These are phyloP conservation scores for Colletotrichum gigasporum DNA, from an alignment of 2,329 filamentous ascomycete genomes.

Conservation along the genomic window DNA sequence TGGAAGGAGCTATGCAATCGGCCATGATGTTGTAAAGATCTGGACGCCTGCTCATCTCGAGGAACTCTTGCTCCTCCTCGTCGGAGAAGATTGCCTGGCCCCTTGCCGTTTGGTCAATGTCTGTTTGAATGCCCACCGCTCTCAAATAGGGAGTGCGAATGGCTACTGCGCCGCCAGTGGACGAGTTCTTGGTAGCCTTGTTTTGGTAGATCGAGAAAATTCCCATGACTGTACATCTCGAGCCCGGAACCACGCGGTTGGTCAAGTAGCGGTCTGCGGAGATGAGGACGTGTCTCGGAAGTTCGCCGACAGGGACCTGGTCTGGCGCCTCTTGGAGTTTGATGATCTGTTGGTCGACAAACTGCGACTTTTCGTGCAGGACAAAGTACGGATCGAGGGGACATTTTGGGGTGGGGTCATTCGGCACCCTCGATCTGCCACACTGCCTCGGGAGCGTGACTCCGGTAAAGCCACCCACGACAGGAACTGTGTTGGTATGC, in stretches of 20 bases:
- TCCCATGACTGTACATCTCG: conserved; percentile 93
- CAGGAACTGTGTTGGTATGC: conserved; percentile 73
- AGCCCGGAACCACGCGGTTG: conserved; percentile 94
- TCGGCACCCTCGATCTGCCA: conserved; percentile 67
- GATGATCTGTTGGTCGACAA: conserved; percentile 97
- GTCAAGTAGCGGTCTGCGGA: conserved; percentile 96
- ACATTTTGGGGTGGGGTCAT: conserved; percentile 78
- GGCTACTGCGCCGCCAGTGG: conserved; percentile 82
- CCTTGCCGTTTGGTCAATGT: conserved; percentile 89
- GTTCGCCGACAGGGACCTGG: conserved; percentile 94
- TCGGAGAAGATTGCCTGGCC: conserved; percentile 87
- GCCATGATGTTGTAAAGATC: conserved; percentile 94
- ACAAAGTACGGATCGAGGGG: conserved; percentile 97
- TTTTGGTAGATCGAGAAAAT: conserved; percentile 98
- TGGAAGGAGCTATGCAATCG: conserved; percentile 94
- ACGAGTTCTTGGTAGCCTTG: conserved; percentile 83
- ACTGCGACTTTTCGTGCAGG: conserved; percentile 90
- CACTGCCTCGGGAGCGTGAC: conserved; percentile 86
- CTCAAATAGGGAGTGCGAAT: conserved; percentile 95
- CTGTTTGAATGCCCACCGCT: conserved; percentile 90
- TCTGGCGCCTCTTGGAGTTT: conserved; percentile 98
- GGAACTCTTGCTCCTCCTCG: conserved; percentile 96
- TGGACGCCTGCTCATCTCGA: conserved; percentile 87
- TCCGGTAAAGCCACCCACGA: conserved; percentile 88
- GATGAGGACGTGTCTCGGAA: conserved; percentile 93